phyloP scores from a whole-genome alignment of 176 grass and related monocot species.

The bread wheat (Triticum aestivum) region IWGSC_CS_RefSeq_v2.1 NC_057808.1:55267441-55267940 shows the following conservation, averaged over 20 bases:
- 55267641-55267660: not conserved
- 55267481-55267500: conserved; percentile 58
- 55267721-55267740: not conserved
- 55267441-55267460: not conserved
- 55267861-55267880: too few relatives aligned
- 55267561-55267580: conserved; percentile 86
- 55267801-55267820: too few relatives aligned
- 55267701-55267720: not conserved
- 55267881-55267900: too few relatives aligned
- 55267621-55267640: not conserved
- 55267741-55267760: too few relatives aligned
- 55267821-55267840: too few relatives aligned
- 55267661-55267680: not conserved
- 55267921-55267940: too few relatives aligned
- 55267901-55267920: too few relatives aligned
- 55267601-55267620: not conserved
- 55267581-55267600: not conserved
- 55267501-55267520: conserved; percentile 81
- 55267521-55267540: conserved; percentile 52
- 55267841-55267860: too few relatives aligned
- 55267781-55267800: too few relatives aligned
- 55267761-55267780: too few relatives aligned
- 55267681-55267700: not conserved
- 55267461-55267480: not conserved
- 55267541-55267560: conserved; percentile 87